Conservation (phyloP, 2,329 filamentous ascomycete genomes). For the Periconia macrospinosa region DNA sequence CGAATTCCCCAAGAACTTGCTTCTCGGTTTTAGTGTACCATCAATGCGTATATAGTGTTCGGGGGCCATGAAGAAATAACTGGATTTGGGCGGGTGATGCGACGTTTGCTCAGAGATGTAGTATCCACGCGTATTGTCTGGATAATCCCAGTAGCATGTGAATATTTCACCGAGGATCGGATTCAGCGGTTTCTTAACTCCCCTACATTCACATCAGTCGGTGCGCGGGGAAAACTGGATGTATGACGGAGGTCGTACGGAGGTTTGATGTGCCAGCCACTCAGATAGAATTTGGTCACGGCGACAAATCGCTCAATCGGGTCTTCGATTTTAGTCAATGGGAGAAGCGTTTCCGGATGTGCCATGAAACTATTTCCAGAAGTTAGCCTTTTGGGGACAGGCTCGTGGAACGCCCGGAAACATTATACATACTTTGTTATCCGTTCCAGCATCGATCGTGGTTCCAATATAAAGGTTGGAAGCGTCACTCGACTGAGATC, state of each 20-base stretch:
- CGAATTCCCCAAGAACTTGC: slow-evolving; percentile 94
- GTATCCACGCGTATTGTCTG: slow-evolving; percentile 82
- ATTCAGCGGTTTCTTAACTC: slow-evolving; percentile 97
- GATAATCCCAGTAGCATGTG: slow-evolving; percentile 93
- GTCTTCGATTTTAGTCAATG: slow-evolving; percentile 85
- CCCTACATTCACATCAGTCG: slow-evolving; percentile 57
- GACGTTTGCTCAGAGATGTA: slow-evolving; percentile 98
- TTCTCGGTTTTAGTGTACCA: slow-evolving; percentile 90
- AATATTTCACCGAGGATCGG: slow-evolving; percentile 94
- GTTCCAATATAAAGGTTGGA: slow-evolving; percentile 97
- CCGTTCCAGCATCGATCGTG: slow-evolving; percentile 94
- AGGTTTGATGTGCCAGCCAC: slow-evolving; percentile 98
- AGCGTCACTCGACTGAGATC: slow-evolving; percentile 93
- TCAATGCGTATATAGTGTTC: slow-evolving; percentile 94
- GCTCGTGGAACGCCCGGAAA: too few relatives aligned
- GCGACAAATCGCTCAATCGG: slow-evolving; percentile 87
- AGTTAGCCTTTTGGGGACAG: slow-evolving; percentile 16
- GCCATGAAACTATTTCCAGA: slow-evolving; percentile 83
- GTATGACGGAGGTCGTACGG: slow-evolving; percentile 63
- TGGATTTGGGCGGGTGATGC: slow-evolving; percentile 96
- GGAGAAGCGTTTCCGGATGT: slow-evolving; percentile 91
- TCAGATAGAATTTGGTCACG: slow-evolving; percentile 97
- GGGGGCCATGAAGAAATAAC: slow-evolving; percentile 98
- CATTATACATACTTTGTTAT: slow-evolving; percentile 84
- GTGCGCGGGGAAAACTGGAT: slow-evolving; percentile 10